A percentile compares a stretch with the other conserved stretches of the same genome.
Evolutionary conservation across 805 yeast species (phyloP).

Genomic region (Wickerhamomyces bovis): DNA sequence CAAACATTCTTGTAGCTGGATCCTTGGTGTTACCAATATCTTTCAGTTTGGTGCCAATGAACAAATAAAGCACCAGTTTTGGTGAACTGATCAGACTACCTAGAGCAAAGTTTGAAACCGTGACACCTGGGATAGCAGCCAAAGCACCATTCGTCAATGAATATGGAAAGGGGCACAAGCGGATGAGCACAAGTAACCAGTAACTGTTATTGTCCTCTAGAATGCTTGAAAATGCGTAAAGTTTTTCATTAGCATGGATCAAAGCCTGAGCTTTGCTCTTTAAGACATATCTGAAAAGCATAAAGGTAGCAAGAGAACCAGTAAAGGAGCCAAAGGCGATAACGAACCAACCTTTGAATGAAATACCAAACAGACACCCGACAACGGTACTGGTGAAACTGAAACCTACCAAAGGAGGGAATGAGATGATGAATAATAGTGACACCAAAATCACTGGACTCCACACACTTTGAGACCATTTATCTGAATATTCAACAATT

Average conservation of each 20-base stretch:
- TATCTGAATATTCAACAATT: slow-evolving; percentile 22
- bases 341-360: slow-evolving; percentile 68
- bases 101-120: slow-evolving; percentile 51
- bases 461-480: slow-evolving; percentile 16
- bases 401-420: slow-evolving; percentile 90
- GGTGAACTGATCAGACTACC: slow-evolving; percentile 81
- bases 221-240: slow-evolving; percentile 70
- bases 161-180: slow-evolving; percentile 91
- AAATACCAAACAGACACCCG: slow-evolving; percentile 82
- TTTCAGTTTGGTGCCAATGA: slow-evolving; percentile 70
- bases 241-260: slow-evolving; percentile 53
- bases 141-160: slow-evolving; percentile 89
- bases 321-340: slow-evolving; percentile 60
- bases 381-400: slow-evolving; percentile 56
- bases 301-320: slow-evolving; percentile 75
- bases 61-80: slow-evolving; percentile 67
- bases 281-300: slow-evolving; percentile 56
- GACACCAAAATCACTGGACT: slow-evolving; percentile 44
- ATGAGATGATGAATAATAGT: slow-evolving; percentile 60
- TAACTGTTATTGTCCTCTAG: slow-evolving; percentile 66
- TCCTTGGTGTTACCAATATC: slow-evolving; percentile 58
- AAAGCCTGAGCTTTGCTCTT: slow-evolving; percentile 52
- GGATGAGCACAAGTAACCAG: slow-evolving; percentile 58
- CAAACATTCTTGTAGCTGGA: slow-evolving; percentile 47
- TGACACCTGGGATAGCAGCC: slow-evolving; percentile 77